Evolutionary conservation across 1,284 basidiomycete species (phyloP), one percentile per base, ranked within the genome.

Genomic region (Fomitopsis schrenkii): DNA sequence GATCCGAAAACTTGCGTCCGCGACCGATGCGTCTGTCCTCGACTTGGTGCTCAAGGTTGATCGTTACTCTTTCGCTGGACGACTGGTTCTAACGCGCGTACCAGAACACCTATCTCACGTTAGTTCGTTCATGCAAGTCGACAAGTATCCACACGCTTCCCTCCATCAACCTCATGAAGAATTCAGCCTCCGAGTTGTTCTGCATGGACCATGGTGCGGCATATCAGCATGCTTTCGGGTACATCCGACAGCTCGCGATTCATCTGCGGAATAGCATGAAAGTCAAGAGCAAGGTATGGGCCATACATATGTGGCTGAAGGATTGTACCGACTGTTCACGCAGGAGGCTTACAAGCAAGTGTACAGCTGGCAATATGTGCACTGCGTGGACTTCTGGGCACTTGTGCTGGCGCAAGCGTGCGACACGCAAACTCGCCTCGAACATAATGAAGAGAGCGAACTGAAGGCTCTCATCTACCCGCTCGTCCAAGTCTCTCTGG

Each of bases 311-410:
- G 62, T 71, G 58, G 71, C 57, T 38, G n/a, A 36, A n/a, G n/a
- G 35, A 17, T 41, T 28, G 36, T 6, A 46, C 33, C 69, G 30
- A 73, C 67, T 6, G 64, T 4, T 12, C 26, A 30, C 69, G 52
- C 72, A 94, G 87, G 94, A 96, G 68, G 88, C 92, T 5, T 95
- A 91, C 78, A 90, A 90, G 74, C 88, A 91, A 67, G 95, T 98
- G 26, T 97, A 98, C 78, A 99, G 98, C 77, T 99, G 97, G 97
- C 97, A 98, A 75, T 99, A 91, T 69, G 90, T 93, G 6, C 97
- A 98, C 74, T 94, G 90, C 63, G 80, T 99, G 66, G 97, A 99
- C 79, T 98, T 99, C 71, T 99, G 97, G 97, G 85, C 87, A 55
- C 81, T 94, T 57, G 93, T 98, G 2, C 82, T 98, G n/a, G 89